These are phyloP conservation scores for Microcyclosporella mali DNA, from an alignment of 2,329 filamentous ascomycete genomes.

Conservation along the genomic window DNA sequence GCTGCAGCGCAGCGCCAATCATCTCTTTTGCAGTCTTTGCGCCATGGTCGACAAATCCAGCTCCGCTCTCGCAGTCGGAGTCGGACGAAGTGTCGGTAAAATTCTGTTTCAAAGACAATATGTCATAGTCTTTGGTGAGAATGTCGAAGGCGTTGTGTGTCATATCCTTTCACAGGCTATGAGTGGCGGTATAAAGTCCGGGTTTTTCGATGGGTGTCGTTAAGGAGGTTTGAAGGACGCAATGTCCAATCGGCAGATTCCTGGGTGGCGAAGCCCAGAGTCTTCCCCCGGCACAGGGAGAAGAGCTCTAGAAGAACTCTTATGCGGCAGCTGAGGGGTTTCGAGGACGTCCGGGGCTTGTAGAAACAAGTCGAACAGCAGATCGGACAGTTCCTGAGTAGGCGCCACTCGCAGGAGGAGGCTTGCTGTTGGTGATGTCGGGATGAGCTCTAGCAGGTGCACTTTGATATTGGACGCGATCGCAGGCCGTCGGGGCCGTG, in stretches of 20 bases:
- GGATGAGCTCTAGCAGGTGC: conserved; percentile 40
- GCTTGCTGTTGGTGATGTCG: conserved; percentile 47
- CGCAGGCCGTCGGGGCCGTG: conserved; percentile 41
- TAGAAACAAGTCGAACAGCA: conserved; percentile 39
- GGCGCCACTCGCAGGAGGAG: conserved; percentile 31
- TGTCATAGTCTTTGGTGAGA: conserved; percentile 34
- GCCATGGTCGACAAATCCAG: conserved; percentile 42
- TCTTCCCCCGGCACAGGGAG: conserved; percentile 96
- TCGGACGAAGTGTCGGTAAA: conserved; percentile 12
- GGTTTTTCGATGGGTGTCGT: conserved; percentile 43
- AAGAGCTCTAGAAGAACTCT: conserved; percentile 96
- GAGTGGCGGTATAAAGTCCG: conserved; percentile 10
- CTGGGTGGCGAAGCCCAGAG: conserved; percentile 82
- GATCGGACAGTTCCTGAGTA: conserved; percentile 34
- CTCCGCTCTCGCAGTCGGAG: conserved; percentile 21
- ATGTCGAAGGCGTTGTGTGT: conserved; percentile 61
- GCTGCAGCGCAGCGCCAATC: conserved; percentile 80
- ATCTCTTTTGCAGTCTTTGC: conserved; percentile 62
- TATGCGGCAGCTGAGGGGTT: conserved; percentile 97
- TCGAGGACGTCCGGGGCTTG: conserved; percentile 50
- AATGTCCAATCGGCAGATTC: conserved; percentile 72
- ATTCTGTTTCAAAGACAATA: conserved; percentile 34
- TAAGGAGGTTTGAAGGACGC: conserved; percentile 95
- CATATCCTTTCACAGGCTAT: conserved; percentile 51
- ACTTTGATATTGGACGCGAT: conserved; percentile 43